These are phyloP conservation scores for Rosa hybrid DNA, from an alignment of 331 rosid species.

Conservation along the genomic window DNA sequence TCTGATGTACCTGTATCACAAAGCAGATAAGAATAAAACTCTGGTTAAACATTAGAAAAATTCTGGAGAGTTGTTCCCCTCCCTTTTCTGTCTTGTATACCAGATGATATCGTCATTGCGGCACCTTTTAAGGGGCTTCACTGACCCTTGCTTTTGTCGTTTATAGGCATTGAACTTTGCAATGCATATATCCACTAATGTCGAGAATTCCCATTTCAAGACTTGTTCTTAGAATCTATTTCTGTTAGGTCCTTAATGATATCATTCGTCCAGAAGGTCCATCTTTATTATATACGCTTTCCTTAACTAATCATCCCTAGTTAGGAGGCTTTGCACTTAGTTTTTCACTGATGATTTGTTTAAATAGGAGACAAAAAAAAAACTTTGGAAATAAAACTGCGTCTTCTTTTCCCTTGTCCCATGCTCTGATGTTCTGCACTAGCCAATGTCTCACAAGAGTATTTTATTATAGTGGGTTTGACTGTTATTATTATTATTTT, in stretches of 20 bases:
- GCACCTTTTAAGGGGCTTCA: not conserved
- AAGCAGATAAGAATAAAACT: not conserved
- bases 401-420: not conserved
- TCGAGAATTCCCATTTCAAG: not conserved
- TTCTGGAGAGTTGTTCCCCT: not conserved
- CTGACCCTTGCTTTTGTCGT: not conserved
- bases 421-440: not conserved
- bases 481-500: not conserved
- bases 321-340: constrained; percentile 5
- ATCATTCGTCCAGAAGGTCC: not conserved
- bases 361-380: not conserved
- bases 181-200: not conserved
- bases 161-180: not conserved
- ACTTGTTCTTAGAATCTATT: not conserved
- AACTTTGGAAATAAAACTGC: not conserved
- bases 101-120: not conserved
- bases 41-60: not conserved
- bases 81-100: not conserved
- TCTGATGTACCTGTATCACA: not conserved
- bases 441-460: not conserved
- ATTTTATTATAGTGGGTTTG: not conserved
- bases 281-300: not conserved
- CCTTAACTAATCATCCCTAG: not conserved
- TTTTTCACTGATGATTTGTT: not conserved
- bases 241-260: not conserved